Conservation (phyloP, 2,329 filamentous ascomycete species). For the Biscogniauxia sp. region DNA sequence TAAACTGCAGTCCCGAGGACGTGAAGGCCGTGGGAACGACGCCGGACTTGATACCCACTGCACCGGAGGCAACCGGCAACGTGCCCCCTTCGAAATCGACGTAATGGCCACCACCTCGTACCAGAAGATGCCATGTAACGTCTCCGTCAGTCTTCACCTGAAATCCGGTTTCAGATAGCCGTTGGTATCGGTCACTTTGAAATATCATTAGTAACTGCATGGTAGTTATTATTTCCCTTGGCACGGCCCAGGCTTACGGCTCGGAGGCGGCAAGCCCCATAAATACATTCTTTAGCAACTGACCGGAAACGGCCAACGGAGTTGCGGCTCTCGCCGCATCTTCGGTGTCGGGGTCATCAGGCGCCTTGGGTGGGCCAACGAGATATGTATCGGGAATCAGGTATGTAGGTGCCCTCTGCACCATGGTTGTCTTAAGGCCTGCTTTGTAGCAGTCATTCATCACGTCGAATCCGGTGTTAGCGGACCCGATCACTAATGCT, state of each 20-base stretch:
- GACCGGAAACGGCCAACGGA: slow-evolving; percentile 23
- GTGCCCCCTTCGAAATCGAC: slow-evolving; percentile 38
- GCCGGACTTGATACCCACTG: slow-evolving; percentile 29
- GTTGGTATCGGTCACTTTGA: slow-evolving; percentile 35
- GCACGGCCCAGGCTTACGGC: neutral
- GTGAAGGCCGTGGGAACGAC: slow-evolving; percentile 34
- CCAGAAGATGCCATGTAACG: slow-evolving; percentile 34
- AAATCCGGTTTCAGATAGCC: slow-evolving; percentile 35
- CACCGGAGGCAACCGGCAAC: slow-evolving; percentile 31
- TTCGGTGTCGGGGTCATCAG: slow-evolving; percentile 32
- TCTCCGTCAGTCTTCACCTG: slow-evolving; percentile 32
- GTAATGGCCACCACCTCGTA: slow-evolving; percentile 40
- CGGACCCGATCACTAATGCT: slow-evolving; percentile 37
- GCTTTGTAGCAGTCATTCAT: slow-evolving; percentile 33
- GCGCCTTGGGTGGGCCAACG: neutral
- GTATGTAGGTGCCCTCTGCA: slow-evolving; percentile 35
- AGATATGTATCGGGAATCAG: slow-evolving; percentile 33
- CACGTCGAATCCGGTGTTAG: slow-evolving; percentile 43
- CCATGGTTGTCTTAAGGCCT: slow-evolving; percentile 34
- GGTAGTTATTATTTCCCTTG: too few species aligned
- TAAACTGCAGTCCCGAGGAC: slow-evolving; percentile 31
- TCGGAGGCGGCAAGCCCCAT: slow-evolving; percentile 17
- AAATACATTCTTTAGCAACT: slow-evolving; percentile 7
- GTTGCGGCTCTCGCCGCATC: slow-evolving; percentile 19
- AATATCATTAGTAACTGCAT: slow-evolving; percentile 17